Conservation (phyloP, 1,284 basidiomycete species). For the Gastroboletus turbinatus region DNA sequence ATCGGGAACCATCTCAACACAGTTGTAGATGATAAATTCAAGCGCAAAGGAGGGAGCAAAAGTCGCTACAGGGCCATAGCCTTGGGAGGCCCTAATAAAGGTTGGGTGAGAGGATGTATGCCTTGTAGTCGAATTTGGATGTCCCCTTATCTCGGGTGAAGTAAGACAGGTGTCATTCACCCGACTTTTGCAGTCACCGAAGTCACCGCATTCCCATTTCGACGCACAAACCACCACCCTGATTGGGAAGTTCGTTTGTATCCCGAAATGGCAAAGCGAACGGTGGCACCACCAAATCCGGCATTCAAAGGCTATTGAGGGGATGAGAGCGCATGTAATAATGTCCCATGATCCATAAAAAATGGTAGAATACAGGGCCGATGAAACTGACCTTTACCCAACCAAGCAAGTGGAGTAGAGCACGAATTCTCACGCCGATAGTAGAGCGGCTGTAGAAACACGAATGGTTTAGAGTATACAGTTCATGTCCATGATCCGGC, state of each 20-base stretch:
- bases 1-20: constrained; percentile 25
- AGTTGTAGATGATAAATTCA: constrained; percentile 21
- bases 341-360: constrained; percentile 19
- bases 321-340: constrained; percentile 13
- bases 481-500: not conserved
- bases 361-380: not conserved
- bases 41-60: constrained; percentile 1
- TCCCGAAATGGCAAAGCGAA: constrained; percentile 16
- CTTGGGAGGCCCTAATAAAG: constrained; percentile 25
- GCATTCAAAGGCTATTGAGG: not conserved
- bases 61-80: not conserved
- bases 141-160: constrained; percentile 36
- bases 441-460: constrained; percentile 18
- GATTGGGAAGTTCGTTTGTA: constrained; percentile 26
- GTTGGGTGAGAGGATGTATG: constrained; percentile 1
- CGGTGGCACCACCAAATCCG: constrained; percentile 7
- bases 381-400: not conserved
- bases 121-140: constrained; percentile 35
- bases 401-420: not conserved
- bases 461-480: not conserved
- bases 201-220: constrained; percentile 24
- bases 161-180: constrained; percentile 6
- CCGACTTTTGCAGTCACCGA: constrained; percentile 7
- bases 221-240: constrained; percentile 25
- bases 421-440: constrained; percentile 3